Conservation (phyloP, 2,329 filamentous ascomycete genomes). For the Phaeosphaeria sp. region DNA sequence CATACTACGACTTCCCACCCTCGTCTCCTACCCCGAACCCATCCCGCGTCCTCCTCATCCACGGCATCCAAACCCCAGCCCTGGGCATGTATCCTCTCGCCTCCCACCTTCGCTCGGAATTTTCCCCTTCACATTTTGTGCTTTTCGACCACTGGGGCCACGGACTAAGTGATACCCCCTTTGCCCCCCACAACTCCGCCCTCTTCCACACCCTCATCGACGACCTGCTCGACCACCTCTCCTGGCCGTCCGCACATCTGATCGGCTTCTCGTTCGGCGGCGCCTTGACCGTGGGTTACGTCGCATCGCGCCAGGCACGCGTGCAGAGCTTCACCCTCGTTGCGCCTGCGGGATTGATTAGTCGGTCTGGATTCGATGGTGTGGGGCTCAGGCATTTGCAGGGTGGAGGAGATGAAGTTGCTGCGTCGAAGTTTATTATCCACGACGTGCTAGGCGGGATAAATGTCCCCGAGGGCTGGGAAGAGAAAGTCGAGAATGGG, state of each 20-base stretch:
- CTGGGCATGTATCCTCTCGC: slow-evolving; percentile 57
- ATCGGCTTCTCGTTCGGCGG: slow-evolving; percentile 61
- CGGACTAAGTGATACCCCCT: slow-evolving; percentile 58
- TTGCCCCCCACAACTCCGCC: slow-evolving; percentile 48
- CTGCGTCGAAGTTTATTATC: slow-evolving; percentile 47
- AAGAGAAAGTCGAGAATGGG: slow-evolving; percentile 49
- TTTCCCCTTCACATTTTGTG: slow-evolving; percentile 50
- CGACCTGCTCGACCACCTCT: slow-evolving; percentile 48
- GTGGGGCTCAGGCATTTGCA: slow-evolving; percentile 13
- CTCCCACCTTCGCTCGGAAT: slow-evolving; percentile 40
- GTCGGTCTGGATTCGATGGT: slow-evolving; percentile 26
- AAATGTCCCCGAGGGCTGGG: slow-evolving; percentile 55
- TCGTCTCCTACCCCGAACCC: slow-evolving; percentile 42
- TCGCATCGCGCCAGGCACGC: slow-evolving; percentile 32
- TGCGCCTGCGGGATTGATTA: slow-evolving; percentile 58
- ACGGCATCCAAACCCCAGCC: slow-evolving; percentile 61
- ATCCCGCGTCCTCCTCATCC: slow-evolving; percentile 53
- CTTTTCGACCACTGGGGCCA: slow-evolving; percentile 63
- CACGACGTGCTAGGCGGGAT: slow-evolving; percentile 48
- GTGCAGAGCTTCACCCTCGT: slow-evolving; percentile 51
- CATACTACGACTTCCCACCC: slow-evolving; percentile 51
- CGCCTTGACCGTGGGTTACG: slow-evolving; percentile 50
- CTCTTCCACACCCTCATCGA: slow-evolving; percentile 56
- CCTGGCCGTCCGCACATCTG: slow-evolving; percentile 55
- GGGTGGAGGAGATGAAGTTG: slow-evolving; percentile 39